Percentiles rank a stretch among this genome's conserved stretches.
Conservation (phyloP, 345 rosid species). For the Moricandia arvensis region DNA sequence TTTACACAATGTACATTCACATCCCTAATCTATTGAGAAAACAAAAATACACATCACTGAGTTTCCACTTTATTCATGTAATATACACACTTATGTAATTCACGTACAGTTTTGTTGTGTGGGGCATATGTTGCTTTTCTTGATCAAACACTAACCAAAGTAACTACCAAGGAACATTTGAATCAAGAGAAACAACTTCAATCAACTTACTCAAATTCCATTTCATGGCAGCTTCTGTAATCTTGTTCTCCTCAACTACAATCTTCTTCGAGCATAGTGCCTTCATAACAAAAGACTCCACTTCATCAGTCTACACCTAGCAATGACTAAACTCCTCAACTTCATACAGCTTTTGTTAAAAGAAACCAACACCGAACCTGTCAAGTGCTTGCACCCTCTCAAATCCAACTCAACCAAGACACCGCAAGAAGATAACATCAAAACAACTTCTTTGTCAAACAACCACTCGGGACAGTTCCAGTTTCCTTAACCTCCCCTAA, state of each 20-base stretch:
- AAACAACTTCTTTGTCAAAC: constrained; percentile 64
- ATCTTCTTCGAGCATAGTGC: constrained; percentile 46
- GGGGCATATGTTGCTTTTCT: neutral
- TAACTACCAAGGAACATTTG: constrained; percentile 16
- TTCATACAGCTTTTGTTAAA: constrained; percentile 53
- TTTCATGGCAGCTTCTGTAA: constrained; percentile 46
- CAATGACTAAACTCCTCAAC: constrained; percentile 52
- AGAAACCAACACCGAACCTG: constrained; percentile 41
- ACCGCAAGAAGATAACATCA: constrained; percentile 68
- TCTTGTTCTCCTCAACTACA: constrained; percentile 62
- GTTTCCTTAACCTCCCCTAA: constrained; percentile 52
- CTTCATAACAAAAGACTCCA: constrained; percentile 52
- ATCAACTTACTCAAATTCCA: constrained; percentile 46
- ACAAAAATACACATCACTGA: neutral
- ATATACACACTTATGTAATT: neutral
- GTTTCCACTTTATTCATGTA: constrained; percentile 2
- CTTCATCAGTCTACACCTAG: constrained; percentile 49
- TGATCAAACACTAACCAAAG: constrained; percentile 14
- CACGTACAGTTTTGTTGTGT: neutral
- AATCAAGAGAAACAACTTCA: constrained; percentile 35
- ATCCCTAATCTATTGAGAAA: neutral
- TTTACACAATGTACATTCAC: constrained; percentile 18
- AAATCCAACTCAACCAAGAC: constrained; percentile 54
- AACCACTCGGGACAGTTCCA: constrained; percentile 65
- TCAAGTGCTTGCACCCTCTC: constrained; percentile 64